Conservation (phyloP, 176 grass and related monocot species). For the Coix lacrymajobi region DNA sequence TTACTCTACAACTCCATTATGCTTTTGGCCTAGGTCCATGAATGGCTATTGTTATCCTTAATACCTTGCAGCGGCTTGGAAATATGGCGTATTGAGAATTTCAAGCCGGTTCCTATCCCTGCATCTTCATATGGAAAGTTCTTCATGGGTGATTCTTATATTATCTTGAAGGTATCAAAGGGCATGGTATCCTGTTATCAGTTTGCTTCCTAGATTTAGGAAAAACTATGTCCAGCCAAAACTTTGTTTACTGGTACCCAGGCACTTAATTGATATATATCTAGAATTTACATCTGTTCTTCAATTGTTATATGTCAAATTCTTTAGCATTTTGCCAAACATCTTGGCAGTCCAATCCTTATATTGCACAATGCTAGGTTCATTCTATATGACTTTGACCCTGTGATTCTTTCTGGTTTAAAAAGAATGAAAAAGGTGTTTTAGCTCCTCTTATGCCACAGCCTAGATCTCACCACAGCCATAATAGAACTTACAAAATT, state of each 20-base stretch:
- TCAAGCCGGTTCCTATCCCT: slow-evolving; percentile 55
- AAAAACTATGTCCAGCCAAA: background rate
- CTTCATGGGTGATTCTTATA: slow-evolving; percentile 74
- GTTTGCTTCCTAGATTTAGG: background rate
- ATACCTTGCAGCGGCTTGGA: slow-evolving; percentile 51
- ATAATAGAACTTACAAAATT: slow-evolving; percentile 15
- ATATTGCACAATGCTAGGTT: background rate
- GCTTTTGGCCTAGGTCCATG: slow-evolving; percentile 2
- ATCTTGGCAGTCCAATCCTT: background rate
- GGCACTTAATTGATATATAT: background rate
- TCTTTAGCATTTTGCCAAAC: slow-evolving; percentile 2
- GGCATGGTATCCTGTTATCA: background rate
- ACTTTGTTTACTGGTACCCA: background rate
- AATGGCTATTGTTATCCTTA: slow-evolving; percentile 10
- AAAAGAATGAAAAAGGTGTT: background rate
- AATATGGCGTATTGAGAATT: slow-evolving; percentile 76
- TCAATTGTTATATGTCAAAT: background rate
- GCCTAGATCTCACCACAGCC: background rate
- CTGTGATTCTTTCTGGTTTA: background rate
- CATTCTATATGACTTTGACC: background rate
- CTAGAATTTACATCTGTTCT: background rate
- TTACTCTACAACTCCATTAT: background rate
- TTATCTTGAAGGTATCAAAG: slow-evolving; percentile 61
- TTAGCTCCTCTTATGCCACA: background rate
- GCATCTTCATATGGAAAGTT: slow-evolving; percentile 65